Evolutionary conservation across 2,329 filamentous ascomycete genomes (phyloP).

Genomic region (Botryotinia calthae): DNA sequence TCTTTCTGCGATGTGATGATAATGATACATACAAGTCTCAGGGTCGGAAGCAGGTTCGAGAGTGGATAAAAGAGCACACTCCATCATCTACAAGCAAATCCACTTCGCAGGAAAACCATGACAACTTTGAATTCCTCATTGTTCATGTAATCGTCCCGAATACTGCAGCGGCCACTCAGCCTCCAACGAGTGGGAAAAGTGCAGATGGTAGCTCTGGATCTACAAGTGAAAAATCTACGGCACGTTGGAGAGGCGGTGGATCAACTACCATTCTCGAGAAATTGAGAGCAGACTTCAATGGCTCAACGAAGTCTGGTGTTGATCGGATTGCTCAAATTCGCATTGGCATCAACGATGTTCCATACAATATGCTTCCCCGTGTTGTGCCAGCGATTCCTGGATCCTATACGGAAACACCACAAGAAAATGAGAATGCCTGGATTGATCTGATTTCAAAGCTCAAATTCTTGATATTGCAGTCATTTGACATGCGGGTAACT

Average conservation of each 20-base stretch:
- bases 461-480: constrained; percentile 80
- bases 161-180: constrained; percentile 75
- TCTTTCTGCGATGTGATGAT: constrained; percentile 89
- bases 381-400: constrained; percentile 62
- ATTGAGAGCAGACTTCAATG: constrained; percentile 85
- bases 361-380: constrained; percentile 61
- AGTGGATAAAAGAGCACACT: constrained; percentile 84
- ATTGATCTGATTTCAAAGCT: constrained; percentile 80
- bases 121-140: constrained; percentile 94
- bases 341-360: constrained; percentile 67
- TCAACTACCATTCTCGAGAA: constrained; percentile 87
- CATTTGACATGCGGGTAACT: constrained; percentile 84
- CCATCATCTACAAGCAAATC: constrained; percentile 55
- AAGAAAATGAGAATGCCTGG: constrained; percentile 81
- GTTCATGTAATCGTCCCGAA: constrained; percentile 90
- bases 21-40: constrained; percentile 87
- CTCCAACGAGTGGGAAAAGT: constrained; percentile 57
- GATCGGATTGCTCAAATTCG: constrained; percentile 86
- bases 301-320: constrained; percentile 63
- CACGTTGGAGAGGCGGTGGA: constrained; percentile 74
- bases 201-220: constrained; percentile 51
- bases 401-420: constrained; percentile 66
- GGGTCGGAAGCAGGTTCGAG: constrained; percentile 73
- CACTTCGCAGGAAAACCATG: constrained; percentile 83
- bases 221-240: constrained; percentile 63